Evolutionary conservation across 1,284 basidiomycete species (phyloP), one percentile per base, ranked within the genome.

Genomic region (Volvariella volvacea): DNA sequence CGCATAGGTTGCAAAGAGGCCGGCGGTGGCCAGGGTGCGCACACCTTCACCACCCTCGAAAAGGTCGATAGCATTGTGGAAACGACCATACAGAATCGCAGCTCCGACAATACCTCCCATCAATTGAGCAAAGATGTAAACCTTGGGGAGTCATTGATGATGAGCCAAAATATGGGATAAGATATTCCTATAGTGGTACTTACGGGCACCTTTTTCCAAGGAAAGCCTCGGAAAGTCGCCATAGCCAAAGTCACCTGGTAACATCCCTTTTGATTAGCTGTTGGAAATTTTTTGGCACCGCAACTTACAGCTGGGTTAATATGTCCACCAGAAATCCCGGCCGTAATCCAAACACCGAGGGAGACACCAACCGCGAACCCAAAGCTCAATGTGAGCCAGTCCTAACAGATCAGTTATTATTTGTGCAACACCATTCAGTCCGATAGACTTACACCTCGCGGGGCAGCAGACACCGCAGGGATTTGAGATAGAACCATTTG

Each of bases 181-280:
- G 20, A 31, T 9, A 15, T 16, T n/a, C 40, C 20, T 25, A 42
- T 7, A 17, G 28, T 15, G 9, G 10, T 15, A 53, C 64, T 33
- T 57, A 66, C 67, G 0, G 86, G 83, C 0, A 90, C 84, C 57
- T 90, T 91, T 48, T 73, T 74, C 78, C 80, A 83, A 1, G 90
- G 85, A 61, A 92, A 91, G 41, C 71, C 72, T 46, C 88, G 78
- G 55, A 80, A 78, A 3, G 78, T 66, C 1, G 84, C 84, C 38
- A 89, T 55, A 3, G 79, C 70, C 30, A 91, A 55, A 2, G 88
- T 91, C 10, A 88, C 68, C 73, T 75, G 48, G n/a, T 16, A 36
- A 41, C 40, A 25, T 17, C 37, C 20, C 20, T 30, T n/a, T n/a
- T 39, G 39, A 39, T 42, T 42, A 42, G 22, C 14, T 42, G 34